These are phyloP conservation scores for Aspergillus pseudoglaucus DNA, from an alignment of 2,329 filamentous ascomycete species.

Conservation along the genomic window DNA sequence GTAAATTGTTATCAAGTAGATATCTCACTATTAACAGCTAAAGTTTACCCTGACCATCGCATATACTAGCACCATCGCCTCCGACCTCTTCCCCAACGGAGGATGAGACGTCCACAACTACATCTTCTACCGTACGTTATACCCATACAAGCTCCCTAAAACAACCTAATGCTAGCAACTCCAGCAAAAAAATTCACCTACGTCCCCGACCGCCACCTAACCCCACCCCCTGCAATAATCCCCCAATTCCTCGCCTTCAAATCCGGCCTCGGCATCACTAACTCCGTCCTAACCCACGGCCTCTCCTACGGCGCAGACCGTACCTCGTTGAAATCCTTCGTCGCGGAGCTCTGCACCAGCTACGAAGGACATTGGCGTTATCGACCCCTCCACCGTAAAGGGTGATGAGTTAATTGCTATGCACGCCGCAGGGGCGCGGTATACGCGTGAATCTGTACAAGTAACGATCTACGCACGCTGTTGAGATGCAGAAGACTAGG, in stretches of 20 bases:
- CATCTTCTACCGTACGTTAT: slow-evolving; percentile 24
- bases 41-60: too few species aligned
- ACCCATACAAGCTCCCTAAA: slow-evolving; percentile 3
- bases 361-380: slow-evolving; percentile 26
- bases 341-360: slow-evolving; percentile 17
- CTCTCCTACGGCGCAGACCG: slow-evolving; percentile 34
- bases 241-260: slow-evolving; percentile 20
- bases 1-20: not conserved
- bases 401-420: slow-evolving; percentile 17
- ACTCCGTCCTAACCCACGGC: slow-evolving; percentile 33
- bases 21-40: too few species aligned
- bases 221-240: slow-evolving; percentile 22
- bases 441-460: slow-evolving; percentile 33
- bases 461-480: slow-evolving; percentile 32
- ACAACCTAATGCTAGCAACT: not conserved
- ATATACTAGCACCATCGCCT: not conserved
- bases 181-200: slow-evolving; percentile 18
- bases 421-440: slow-evolving; percentile 23
- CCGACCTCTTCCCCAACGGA: slow-evolving; percentile 20
- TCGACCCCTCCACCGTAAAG: slow-evolving; percentile 21
- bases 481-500: slow-evolving; percentile 26
- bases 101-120: slow-evolving; percentile 30
- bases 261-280: slow-evolving; percentile 20
- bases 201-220: slow-evolving; percentile 19
- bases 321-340: slow-evolving; percentile 27